A percentile compares a stretch with the other conserved stretches of the same genome.
These are phyloP conservation scores for Boletellus sp. DNA, from an alignment of 768 basidiomycete genomes.

Conservation along the genomic window DNA sequence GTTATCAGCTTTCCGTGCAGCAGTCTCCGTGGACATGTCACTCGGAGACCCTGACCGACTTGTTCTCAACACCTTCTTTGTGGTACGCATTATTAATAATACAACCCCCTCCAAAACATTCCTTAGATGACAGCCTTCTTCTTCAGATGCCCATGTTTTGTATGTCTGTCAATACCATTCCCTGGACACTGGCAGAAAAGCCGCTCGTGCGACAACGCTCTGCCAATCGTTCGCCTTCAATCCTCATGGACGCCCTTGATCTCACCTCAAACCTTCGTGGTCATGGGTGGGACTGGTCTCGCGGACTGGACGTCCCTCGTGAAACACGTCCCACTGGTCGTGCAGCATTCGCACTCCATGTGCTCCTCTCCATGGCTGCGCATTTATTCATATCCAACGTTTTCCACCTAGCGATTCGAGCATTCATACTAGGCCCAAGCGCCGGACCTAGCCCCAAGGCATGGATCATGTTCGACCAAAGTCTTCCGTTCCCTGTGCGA, in stretches of 20 bases:
- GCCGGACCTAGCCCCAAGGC: conserved; percentile 25
- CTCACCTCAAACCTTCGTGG: conserved; percentile 49
- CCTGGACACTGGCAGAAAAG: neutral
- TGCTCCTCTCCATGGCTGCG: conserved; percentile 30
- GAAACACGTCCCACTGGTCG: conserved; percentile 41
- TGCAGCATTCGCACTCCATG: conserved; percentile 35
- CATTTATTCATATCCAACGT: conserved; percentile 41
- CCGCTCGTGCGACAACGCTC: neutral
- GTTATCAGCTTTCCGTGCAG: neutral
- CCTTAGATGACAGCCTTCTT: neutral
- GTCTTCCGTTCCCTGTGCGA: conserved; percentile 23
- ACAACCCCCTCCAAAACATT: too few relatives aligned
- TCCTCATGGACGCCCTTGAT: neutral
- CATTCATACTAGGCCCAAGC: conserved; percentile 29
- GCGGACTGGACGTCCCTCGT: conserved; percentile 23
- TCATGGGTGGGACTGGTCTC: conserved; percentile 57
- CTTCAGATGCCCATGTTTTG: conserved; percentile 1
- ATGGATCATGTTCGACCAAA: conserved; percentile 29
- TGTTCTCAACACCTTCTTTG: too few relatives aligned
- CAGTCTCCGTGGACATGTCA: too few relatives aligned
- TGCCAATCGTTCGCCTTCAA: neutral
- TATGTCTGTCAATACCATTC: neutral
- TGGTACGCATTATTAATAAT: too few relatives aligned
- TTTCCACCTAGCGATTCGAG: conserved; percentile 45
- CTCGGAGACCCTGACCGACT: too few relatives aligned